Base-by-base conservation (phyloP, 2,329 filamentous ascomycete species). In the Monosporascus sp. region DNA sequence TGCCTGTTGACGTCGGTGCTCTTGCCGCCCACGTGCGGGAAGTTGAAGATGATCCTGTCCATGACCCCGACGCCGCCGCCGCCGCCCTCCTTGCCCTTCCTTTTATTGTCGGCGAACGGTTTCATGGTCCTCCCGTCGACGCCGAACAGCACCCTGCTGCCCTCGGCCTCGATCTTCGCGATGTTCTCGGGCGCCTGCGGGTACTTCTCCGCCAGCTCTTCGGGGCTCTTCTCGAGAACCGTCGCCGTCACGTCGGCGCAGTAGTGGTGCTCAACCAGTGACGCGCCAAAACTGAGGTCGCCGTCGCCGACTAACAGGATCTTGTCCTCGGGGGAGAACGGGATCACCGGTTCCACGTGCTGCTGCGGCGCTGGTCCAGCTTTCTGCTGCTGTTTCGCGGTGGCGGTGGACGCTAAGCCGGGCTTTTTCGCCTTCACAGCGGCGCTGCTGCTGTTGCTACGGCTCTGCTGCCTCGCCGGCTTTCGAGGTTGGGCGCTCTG, bases 1-100 rank as follows among this genome's bases (percentile, higher is more conserved):
- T 99, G 94, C 37, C 94, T 81, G 74, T 97, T 97, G 52, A 97
- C 88, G 74, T 97, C 92, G 62, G 88, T 97, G 59, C 84, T 88
- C 64, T 95, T 86, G 46, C 94, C 94, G 58, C 94, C 94, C 3
- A 95, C 88, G 74, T 99, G 94, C 37, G 94, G 94, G 71, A 99
- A 99, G 77, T 97, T 96, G 82, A 97, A 99, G 60, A 93, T 78
- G 57, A 97, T 86, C 53, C 84, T 81, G 69, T 96, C 86, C 78
- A 88, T 92, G 4, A 75, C 63, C 53, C 61, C 64, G 6, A 20
- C 55, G 9, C 51, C 58, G 38, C 50, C 55, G 18, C n/a, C 5
- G 24, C 41, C 28, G 48, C 14, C 17, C 35, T 53, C 54, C 40
- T 57, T 62, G 7, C 69, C 70, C 24, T 70, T 73, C n/a, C 6